A percentile compares a stretch with the other conserved stretches of the same genome.
Conservation (phyloP, 108 stramenopile species). For the Cyclotella kingstonii region DNA sequence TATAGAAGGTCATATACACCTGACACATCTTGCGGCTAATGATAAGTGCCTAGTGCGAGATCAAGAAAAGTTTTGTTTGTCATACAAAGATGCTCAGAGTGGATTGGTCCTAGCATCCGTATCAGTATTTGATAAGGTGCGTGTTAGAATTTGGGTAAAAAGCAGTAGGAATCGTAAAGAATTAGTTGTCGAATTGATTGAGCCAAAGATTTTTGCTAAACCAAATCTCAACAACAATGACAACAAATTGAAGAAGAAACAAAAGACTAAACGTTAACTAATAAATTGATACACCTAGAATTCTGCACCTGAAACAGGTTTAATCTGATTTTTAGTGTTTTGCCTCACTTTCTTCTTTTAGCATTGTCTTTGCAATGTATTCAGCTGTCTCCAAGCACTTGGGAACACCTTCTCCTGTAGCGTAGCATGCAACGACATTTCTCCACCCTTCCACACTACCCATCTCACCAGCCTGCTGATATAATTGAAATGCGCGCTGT, state of each 20-base stretch:
- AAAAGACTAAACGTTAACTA: slow-evolving; percentile 15
- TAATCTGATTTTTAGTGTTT: too few species aligned
- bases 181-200: slow-evolving; percentile 69
- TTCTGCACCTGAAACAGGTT: too few species aligned
- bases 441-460: slow-evolving; percentile 81
- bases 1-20: slow-evolving; percentile 89
- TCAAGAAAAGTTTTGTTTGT: slow-evolving; percentile 58
- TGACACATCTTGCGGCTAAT: slow-evolving; percentile 50
- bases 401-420: slow-evolving; percentile 72
- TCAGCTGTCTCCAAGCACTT: slow-evolving; percentile 67
- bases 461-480: slow-evolving; percentile 79
- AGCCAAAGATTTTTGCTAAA: slow-evolving; percentile 41
- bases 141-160: slow-evolving; percentile 78
- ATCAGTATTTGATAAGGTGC: slow-evolving; percentile 87
- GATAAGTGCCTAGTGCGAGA: slow-evolving; percentile 55
- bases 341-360: slow-evolving; percentile 59
- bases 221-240: neutral
- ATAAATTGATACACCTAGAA: too few species aligned
- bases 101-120: slow-evolving; percentile 48
- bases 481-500: slow-evolving; percentile 68
- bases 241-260: slow-evolving; percentile 33
- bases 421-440: slow-evolving; percentile 83
- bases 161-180: slow-evolving; percentile 65
- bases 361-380: slow-evolving; percentile 80
- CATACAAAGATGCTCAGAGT: slow-evolving; percentile 50